Base-by-base conservation (phyloP, 768 basidiomycete species). In the Tylopilus intermedius region DNA sequence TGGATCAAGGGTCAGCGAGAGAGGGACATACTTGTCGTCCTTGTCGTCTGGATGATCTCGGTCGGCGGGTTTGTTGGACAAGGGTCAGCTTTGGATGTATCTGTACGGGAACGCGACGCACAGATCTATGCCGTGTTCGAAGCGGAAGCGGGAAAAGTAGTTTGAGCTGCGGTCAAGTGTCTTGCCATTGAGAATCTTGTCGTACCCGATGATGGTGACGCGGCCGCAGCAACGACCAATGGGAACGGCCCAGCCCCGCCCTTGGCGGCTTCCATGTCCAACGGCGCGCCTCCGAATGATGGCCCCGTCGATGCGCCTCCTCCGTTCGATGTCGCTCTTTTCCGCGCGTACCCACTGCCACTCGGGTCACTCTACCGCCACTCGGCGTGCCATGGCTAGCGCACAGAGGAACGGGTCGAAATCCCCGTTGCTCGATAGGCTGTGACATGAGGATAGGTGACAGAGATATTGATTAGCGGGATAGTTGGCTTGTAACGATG, bases 131-230 rank as follows among this genome's bases (percentile, higher is more conserved):
- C 88, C 94, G 48, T 90, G 79, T 63, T 94, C 87, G 65, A 96
- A 97, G 64, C 89, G 89, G 65, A 83, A 91, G 61, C 83, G 83
- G 3, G 92, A 90, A 63, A 95, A 90, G 71, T 82, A 88, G 67
- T 93, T 81, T 2, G 88, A 88, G 71, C 93, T 92, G 13, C 80
- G 74, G 67, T 92, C 90, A 45, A 81, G 79, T 0, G 90, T 92
- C 77, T 93, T 92, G 41, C 93, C 94, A 57, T 95, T 95, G 48
- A 97, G 71, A 33, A 95, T 92, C 63, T 95, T 92, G 68, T 94
- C 91, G 8, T 18, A 18, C 18, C 18, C 18, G 18, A 18, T 18
- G 18, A 18, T 18, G 18, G 18, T 18, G 18, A 18, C 18, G 18
- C 18, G 18, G 18, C 18, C 18, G 18, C 18, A 18, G 18, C 18